Percentiles rank a stretch among this genome's conserved stretches.
phyloP scores from a whole-genome alignment of 306 rosid species.

The Hylodesmum podocarpum region DNA sequence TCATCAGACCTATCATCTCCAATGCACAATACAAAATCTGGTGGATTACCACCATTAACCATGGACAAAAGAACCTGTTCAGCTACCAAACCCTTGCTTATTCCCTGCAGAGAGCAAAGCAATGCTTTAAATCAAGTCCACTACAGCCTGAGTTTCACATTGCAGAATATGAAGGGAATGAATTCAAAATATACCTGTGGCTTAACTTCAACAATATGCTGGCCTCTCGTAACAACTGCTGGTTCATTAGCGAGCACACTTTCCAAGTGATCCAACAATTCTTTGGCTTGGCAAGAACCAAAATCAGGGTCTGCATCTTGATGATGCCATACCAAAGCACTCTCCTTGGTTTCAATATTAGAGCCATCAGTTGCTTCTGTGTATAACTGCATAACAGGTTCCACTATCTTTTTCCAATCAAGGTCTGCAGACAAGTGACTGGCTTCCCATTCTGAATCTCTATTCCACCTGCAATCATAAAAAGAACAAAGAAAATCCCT shows the following conservation, averaged over 20 bases:
- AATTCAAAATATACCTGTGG: slow-evolving; percentile 62
- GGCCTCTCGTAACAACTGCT: slow-evolving; percentile 67
- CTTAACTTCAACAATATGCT: slow-evolving; percentile 83
- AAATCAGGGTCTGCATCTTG: slow-evolving; percentile 90
- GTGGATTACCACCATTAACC: slow-evolving; percentile 54
- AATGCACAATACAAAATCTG: slow-evolving; percentile 79
- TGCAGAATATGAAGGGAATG: not conserved
- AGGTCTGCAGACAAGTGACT: slow-evolving; percentile 59
- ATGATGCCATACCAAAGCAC: slow-evolving; percentile 92
- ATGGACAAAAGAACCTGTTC: slow-evolving; percentile 61
- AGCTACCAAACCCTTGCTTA: slow-evolving; percentile 77
- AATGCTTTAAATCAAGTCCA: not conserved
- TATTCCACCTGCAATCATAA: slow-evolving; percentile 56
- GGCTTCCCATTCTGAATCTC: slow-evolving; percentile 68
- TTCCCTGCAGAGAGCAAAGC: slow-evolving; percentile 53
- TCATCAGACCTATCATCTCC: slow-evolving; percentile 92
- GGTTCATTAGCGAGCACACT: slow-evolving; percentile 81
- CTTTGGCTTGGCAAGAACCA: slow-evolving; percentile 88
- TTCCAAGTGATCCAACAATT: slow-evolving; percentile 73
- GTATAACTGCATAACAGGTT: slow-evolving; percentile 71
- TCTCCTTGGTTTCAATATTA: slow-evolving; percentile 67
- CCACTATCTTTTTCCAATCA: slow-evolving; percentile 76
- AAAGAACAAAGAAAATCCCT: not conserved
- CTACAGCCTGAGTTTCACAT: not conserved
- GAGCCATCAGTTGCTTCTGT: slow-evolving; percentile 90